Conservation (phyloP, 495 filamentous ascomycete species). For the Astrothelium macrocarpum region DNA sequence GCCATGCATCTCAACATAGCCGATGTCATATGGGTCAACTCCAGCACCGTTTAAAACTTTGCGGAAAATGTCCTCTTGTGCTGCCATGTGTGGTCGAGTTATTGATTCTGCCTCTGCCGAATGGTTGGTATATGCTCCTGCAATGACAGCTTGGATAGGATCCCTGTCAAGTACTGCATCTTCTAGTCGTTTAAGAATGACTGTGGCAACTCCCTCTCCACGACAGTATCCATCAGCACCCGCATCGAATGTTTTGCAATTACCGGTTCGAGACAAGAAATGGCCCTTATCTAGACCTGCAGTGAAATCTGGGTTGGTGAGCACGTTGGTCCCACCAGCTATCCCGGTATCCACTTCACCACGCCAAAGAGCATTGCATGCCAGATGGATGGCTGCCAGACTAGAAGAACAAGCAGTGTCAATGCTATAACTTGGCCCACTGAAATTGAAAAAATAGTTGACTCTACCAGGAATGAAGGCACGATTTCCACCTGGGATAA, state of each 20-base stretch:
- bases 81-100: conserved; percentile 28
- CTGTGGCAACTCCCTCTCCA: conserved; percentile 28
- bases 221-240: conserved; percentile 34
- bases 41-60: conserved; percentile 15
- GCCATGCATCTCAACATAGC: conserved; percentile 34
- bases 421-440: conserved; percentile 11
- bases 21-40: conserved; percentile 22
- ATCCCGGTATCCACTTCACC: conserved; percentile 33
- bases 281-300: conserved; percentile 28
- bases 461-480: conserved; percentile 35
- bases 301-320: conserved; percentile 29
- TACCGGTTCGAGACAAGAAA: conserved; percentile 31
- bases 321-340: conserved; percentile 32
- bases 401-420: conserved; percentile 23
- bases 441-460: conserved; percentile 37
- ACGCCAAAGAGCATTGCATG: conserved; percentile 31
- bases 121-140: conserved; percentile 25
- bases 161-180: conserved; percentile 28
- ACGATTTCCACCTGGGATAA: conserved; percentile 30
- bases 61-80: conserved; percentile 21
- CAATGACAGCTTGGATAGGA: conserved; percentile 23
- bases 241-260: conserved; percentile 36
- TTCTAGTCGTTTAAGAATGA: conserved; percentile 31
- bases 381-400: conserved; percentile 20
- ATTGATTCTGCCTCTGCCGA: conserved; percentile 31